These are phyloP conservation scores for Mycena olivaceomarginata DNA, from an alignment of 768 basidiomycete genomes.

Conservation along the genomic window DNA sequence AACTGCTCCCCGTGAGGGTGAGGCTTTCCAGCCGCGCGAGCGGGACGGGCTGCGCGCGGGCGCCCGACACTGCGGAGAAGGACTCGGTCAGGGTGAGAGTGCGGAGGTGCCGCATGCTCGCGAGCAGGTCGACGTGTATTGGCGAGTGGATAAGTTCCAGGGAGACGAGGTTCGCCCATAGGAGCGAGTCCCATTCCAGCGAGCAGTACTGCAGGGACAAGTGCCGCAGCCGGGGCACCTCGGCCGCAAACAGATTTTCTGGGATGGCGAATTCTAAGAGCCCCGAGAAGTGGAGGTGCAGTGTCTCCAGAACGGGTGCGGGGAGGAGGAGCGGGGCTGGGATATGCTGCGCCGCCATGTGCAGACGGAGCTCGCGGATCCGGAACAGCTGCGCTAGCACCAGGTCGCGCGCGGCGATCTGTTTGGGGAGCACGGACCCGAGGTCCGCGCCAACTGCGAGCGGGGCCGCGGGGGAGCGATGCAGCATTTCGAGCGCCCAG, in stretches of 20 bases:
- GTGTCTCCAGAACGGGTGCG: conserved; percentile 26
- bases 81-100: conserved; percentile 12
- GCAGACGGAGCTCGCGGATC: conserved; percentile 27
- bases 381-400: conserved; percentile 28
- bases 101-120: conserved; percentile 15
- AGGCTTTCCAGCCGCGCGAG: conserved; percentile 16
- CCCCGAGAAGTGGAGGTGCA: background rate
- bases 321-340: conserved; percentile 14
- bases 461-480: conserved; percentile 25
- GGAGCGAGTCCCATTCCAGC: background rate
- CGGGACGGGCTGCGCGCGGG: background rate
- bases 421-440: background rate
- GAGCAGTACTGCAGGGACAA: conserved; percentile 25
- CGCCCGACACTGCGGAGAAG: background rate
- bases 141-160: conserved; percentile 24
- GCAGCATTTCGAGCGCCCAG: conserved; percentile 40
- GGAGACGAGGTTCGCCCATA: conserved; percentile 33
- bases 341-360: background rate
- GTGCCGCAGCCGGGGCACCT: conserved; percentile 24
- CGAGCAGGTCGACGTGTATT: background rate
- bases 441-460: conserved; percentile 21
- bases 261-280: background rate
- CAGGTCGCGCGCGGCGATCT: conserved; percentile 17
- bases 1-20: conserved; percentile 1
- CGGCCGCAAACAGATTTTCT: conserved; percentile 11